phyloP scores from a whole-genome alignment of 2,329 filamentous ascomycete genomes.

The Sporothrix sp. region DNA sequence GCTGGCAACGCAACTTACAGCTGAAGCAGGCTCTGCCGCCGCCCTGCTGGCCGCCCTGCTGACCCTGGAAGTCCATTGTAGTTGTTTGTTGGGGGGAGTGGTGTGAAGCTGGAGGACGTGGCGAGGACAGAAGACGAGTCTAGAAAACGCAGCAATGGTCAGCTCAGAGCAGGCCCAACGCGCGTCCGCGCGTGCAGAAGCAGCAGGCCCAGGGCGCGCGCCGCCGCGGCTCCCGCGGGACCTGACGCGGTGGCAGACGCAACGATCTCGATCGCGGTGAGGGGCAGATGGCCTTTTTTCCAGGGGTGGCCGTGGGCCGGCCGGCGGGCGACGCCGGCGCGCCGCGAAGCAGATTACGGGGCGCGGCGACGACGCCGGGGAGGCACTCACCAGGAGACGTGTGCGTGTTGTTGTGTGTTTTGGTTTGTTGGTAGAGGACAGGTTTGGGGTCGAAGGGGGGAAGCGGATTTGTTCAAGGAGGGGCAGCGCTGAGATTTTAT shows the following conservation, averaged over 20 bases:
- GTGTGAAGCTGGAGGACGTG: not conserved
- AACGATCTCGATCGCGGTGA: not conserved
- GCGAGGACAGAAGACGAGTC: not conserved
- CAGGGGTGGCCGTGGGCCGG: not conserved
- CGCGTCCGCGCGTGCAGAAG: not conserved
- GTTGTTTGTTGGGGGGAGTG: not conserved
- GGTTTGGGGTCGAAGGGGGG: slow-evolving; percentile 14
- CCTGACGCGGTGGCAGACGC: not conserved
- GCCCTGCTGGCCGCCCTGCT: slow-evolving; percentile 8
- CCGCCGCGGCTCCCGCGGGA: not conserved
- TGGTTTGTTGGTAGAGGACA: slow-evolving; percentile 10
- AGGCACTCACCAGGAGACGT: slow-evolving; percentile 8
- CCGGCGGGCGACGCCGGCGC: too few relatives aligned
- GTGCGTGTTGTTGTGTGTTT: slow-evolving; percentile 7
- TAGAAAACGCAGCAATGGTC: not conserved
- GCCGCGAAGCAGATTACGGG: not conserved
- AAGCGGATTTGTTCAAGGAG: slow-evolving; percentile 15
- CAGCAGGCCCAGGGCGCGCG: too few relatives aligned
- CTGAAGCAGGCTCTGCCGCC: slow-evolving; percentile 20
- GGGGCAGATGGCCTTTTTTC: not conserved
- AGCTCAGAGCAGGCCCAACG: not conserved
- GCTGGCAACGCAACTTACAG: slow-evolving; percentile 17
- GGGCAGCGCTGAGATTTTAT: slow-evolving; percentile 17
- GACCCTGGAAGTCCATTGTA: slow-evolving; percentile 20
- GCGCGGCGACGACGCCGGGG: not conserved